Percentiles rank a stretch among this genome's conserved stretches.
These are phyloP conservation scores for Domatiomyces globalis DNA, from an alignment of 2,329 filamentous ascomycete species.

Conservation along the genomic window DNA sequence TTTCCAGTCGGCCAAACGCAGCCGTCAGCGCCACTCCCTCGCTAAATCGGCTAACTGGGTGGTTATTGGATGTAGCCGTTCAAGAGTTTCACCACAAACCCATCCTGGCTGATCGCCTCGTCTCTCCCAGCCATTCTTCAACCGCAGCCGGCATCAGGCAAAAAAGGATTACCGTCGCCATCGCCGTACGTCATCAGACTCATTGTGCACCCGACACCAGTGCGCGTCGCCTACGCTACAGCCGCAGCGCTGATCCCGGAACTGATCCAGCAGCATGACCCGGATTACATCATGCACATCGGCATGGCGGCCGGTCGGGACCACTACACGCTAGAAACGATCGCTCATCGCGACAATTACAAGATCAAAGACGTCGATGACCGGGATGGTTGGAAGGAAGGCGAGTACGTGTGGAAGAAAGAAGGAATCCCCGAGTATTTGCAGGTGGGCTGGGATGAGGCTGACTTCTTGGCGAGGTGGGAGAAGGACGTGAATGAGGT, in stretches of 20 bases:
- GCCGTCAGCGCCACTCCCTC: neutral
- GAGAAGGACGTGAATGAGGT: conserved; percentile 23
- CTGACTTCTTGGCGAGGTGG: conserved; percentile 46
- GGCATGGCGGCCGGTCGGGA: conserved; percentile 56
- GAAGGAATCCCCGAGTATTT: conserved; percentile 39
- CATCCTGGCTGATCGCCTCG: conserved; percentile 64
- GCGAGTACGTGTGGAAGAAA: conserved; percentile 41
- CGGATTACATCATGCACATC: conserved; percentile 61
- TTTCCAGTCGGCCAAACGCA: neutral
- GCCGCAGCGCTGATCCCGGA: conserved; percentile 50
- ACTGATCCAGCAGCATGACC: conserved; percentile 41
- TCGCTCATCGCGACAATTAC: conserved; percentile 60
- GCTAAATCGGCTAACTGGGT: neutral
- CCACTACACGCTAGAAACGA: conserved; percentile 58
- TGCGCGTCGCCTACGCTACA: conserved; percentile 56
- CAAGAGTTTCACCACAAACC: conserved; percentile 58
- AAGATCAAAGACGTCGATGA: conserved; percentile 55
- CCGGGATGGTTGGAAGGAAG: conserved; percentile 26
- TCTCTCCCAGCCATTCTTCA: conserved; percentile 49
- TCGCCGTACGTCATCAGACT: conserved; percentile 39
- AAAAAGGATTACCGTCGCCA: conserved; percentile 11
- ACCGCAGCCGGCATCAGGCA: conserved; percentile 25
- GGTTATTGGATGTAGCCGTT: conserved; percentile 47
- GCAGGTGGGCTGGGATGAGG: conserved; percentile 40
- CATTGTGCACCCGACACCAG: conserved; percentile 48